Percentiles rank a stretch among this genome's conserved stretches.
These are phyloP conservation scores for Acacia pycnantha DNA, from an alignment of 331 rosid species.

Conservation along the genomic window DNA sequence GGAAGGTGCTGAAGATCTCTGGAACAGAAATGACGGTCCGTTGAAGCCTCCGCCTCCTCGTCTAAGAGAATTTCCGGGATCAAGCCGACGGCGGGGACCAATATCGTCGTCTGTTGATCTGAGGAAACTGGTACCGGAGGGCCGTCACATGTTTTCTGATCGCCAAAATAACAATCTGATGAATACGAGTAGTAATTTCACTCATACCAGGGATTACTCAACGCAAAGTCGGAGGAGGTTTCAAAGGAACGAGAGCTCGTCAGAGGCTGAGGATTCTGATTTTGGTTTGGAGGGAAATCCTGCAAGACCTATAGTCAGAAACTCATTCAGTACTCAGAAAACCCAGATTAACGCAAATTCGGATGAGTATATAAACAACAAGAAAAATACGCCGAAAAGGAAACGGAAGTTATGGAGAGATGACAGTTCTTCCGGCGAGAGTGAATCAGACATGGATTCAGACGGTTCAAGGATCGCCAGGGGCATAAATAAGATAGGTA, in stretches of 20 bases:
- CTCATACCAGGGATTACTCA: slow-evolving; percentile 44
- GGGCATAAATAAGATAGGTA: slow-evolving; percentile 44
- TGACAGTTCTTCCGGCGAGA: slow-evolving; percentile 41
- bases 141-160: slow-evolving; percentile 10
- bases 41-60: slow-evolving; percentile 27
- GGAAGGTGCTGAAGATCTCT: slow-evolving; percentile 78
- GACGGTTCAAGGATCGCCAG: slow-evolving; percentile 28
- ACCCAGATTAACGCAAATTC: slow-evolving; percentile 11
- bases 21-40: slow-evolving; percentile 88
- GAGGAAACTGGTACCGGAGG: slow-evolving; percentile 33
- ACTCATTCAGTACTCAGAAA: slow-evolving; percentile 19
- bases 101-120: slow-evolving; percentile 40
- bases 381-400: slow-evolving; percentile 19
- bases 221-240: slow-evolving; percentile 36
- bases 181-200: slow-evolving; percentile 9
- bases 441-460: slow-evolving; percentile 33
- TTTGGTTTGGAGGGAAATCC: slow-evolving; percentile 31
- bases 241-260: slow-evolving; percentile 45
- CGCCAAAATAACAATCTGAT: slow-evolving; percentile 12
- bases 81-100: slow-evolving; percentile 26
- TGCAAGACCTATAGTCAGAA: slow-evolving; percentile 22
- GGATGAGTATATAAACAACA: slow-evolving; percentile 2
- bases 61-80: slow-evolving; percentile 2
- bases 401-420: slow-evolving; percentile 42
- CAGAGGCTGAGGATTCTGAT: slow-evolving; percentile 38